Evolutionary conservation across 768 basidiomycete species (phyloP).

Genomic region (Lactarius pseudohatsudake): DNA sequence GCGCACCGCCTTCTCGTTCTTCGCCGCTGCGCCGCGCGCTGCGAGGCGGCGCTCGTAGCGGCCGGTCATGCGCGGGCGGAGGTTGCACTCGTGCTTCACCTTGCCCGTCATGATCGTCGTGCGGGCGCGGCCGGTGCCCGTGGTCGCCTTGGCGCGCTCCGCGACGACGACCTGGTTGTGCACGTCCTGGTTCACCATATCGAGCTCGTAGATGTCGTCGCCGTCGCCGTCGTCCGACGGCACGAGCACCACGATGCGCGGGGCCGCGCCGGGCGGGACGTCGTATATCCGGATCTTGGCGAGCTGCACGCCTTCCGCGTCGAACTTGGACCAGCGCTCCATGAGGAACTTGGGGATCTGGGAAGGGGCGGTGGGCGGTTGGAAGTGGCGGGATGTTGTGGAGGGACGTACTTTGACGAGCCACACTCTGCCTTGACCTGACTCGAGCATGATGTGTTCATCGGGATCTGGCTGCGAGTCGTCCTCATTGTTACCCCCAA

Average conservation of each 20-base stretch:
- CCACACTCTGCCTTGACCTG: conserved; percentile 77
- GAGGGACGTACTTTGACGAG: conserved; percentile 71
- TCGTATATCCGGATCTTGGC: conserved; percentile 84
- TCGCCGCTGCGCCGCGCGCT: conserved; percentile 62
- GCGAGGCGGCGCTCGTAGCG: conserved; percentile 72
- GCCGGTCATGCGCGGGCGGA: conserved; percentile 66
- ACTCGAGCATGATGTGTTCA: conserved; percentile 76
- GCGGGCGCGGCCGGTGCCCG: conserved; percentile 54
- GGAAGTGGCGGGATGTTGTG: not conserved
- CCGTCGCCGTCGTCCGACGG: conserved; percentile 54
- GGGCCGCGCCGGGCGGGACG: conserved; percentile 40
- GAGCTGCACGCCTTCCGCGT: conserved; percentile 73
- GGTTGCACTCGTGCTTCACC: conserved; percentile 77
- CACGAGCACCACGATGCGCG: conserved; percentile 65
- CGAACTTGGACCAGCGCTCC: conserved; percentile 79
- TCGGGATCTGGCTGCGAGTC: conserved; percentile 75
- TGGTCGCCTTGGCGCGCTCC: conserved; percentile 69
- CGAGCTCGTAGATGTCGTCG: conserved; percentile 76
- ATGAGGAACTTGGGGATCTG: conserved; percentile 87
- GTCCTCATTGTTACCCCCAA: conserved; percentile 49
- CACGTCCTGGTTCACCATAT: conserved; percentile 81
- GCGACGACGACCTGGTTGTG: conserved; percentile 87
- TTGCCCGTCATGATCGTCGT: conserved; percentile 78
- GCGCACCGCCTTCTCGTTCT: conserved; percentile 65
- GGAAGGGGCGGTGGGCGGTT: not conserved